phyloP scores from a whole-genome alignment of 2,329 filamentous ascomycete species.

The Alternaria infectoria region DNA sequence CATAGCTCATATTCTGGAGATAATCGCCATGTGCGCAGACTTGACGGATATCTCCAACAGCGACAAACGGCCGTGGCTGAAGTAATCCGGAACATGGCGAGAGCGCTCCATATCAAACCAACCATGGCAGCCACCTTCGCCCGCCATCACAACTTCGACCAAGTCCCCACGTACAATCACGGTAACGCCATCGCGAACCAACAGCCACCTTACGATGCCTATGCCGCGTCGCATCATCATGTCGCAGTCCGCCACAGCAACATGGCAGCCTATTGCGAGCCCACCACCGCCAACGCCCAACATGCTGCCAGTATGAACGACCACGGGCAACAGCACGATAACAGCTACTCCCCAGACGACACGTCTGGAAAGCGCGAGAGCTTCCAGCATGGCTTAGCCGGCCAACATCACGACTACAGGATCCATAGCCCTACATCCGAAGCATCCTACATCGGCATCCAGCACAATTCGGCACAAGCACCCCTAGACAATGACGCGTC shows the following conservation, averaged over 20 bases:
- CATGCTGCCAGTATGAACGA: conserved; percentile 12
- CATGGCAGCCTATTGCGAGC: conserved; percentile 20
- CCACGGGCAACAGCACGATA: conserved; percentile 9
- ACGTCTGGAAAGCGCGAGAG: conserved; percentile 1
- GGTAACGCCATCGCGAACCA: conserved; percentile 10
- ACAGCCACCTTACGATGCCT: conserved; percentile 20
- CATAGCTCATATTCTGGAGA: neutral
- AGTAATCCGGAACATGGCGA: conserved; percentile 6
- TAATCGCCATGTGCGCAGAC: neutral
- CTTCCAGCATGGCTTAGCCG: neutral
- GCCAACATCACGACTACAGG: conserved; percentile 1
- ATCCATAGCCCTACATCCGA: neutral
- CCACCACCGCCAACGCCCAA: conserved; percentile 6
- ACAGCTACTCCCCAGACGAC: conserved; percentile 8
- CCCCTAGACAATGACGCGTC: conserved; percentile 20
- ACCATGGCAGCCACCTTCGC: conserved; percentile 13
- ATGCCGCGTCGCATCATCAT: conserved; percentile 26
- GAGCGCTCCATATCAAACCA: conserved; percentile 1
- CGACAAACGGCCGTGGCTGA: neutral
- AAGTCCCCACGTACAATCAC: conserved; percentile 7
- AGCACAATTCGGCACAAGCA: conserved; percentile 9
- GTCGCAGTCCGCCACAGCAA: conserved; percentile 17
- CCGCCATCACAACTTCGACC: conserved; percentile 6
- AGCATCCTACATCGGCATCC: conserved; percentile 2
- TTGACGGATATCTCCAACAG: neutral